Conservation (phyloP, 1,284 basidiomycete species). For the Pholiota adiposa region DNA sequence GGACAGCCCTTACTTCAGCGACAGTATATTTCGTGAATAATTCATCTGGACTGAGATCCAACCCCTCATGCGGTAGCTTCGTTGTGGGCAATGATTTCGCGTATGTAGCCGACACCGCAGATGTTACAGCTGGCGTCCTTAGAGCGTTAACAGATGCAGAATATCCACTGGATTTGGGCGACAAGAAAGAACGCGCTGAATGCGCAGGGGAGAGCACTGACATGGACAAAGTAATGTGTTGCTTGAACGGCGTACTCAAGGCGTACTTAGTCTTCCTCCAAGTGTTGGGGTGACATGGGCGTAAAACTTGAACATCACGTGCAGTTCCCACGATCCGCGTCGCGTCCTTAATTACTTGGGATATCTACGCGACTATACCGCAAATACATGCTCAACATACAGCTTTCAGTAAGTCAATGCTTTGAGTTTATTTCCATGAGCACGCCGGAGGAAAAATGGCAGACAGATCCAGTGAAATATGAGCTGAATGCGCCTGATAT, state of each 20-base stretch:
- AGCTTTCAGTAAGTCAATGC: no score
- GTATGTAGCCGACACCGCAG: constrained; percentile 11
- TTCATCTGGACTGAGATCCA: constrained; percentile 74
- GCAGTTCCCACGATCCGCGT: no score
- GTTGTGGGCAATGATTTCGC: constrained; percentile 17
- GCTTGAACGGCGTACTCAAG: not conserved
- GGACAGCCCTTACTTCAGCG: constrained; percentile 73
- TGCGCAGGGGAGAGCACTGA: constrained; percentile 29
- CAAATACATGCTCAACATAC: no score
- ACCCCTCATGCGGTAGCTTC: constrained; percentile 23
- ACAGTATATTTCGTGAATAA: constrained; percentile 78
- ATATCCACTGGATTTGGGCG: constrained; percentile 24
- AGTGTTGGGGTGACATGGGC: no score
- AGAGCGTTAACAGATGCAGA: constrained; percentile 1
- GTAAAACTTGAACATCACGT: no score
- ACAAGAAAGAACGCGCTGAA: constrained; percentile 26
- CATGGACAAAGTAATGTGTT: constrained; percentile 21
- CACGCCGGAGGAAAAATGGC: no score
- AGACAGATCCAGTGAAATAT: no score
- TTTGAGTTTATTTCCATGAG: no score
- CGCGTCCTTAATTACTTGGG: no score
- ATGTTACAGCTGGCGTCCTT: constrained; percentile 1
- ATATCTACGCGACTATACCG: no score
- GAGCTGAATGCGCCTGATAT: no score
- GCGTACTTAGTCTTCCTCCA: not conserved